These are phyloP conservation scores for Phytophthora sojae DNA, from an alignment of 352 stramenopile species.

Conservation along the genomic window DNA sequence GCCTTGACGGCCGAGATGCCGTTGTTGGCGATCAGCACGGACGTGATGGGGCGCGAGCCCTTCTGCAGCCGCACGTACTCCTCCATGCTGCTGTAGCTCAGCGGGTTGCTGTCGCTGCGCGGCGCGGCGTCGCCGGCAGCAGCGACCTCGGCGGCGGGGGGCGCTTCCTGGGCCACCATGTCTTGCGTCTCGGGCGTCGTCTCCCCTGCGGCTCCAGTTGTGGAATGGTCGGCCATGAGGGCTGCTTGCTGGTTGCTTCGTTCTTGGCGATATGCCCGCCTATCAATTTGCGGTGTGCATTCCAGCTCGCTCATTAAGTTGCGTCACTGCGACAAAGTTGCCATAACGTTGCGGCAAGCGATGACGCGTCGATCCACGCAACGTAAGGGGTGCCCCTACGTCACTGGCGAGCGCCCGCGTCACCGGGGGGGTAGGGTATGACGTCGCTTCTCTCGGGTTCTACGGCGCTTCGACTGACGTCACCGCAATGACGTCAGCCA, in stretches of 20 bases:
- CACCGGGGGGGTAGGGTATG: too few relatives aligned
- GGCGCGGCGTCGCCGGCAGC: constrained; percentile 18
- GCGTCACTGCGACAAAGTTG: too few relatives aligned
- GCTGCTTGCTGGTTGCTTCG: constrained; percentile 21
- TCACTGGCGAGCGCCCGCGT: too few relatives aligned
- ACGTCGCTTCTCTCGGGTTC: too few relatives aligned
- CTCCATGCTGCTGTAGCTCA: constrained; percentile 90
- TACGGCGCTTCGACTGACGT: too few relatives aligned
- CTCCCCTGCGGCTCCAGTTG: constrained; percentile 48
- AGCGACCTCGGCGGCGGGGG: neutral
- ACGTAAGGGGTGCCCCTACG: too few relatives aligned
- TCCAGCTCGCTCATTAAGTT: too few relatives aligned
- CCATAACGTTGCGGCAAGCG: too few relatives aligned
- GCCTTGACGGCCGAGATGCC: constrained; percentile 99
- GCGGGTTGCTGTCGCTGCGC: constrained; percentile 68
- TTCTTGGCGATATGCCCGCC: too few relatives aligned
- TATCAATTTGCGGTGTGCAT: too few relatives aligned
- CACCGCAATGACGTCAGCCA: too few relatives aligned
- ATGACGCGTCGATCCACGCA: too few relatives aligned
- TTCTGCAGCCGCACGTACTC: constrained; percentile 93
- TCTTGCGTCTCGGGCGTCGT: constrained; percentile 34
- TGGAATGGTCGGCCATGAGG: constrained; percentile 41
- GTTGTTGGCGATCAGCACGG: constrained; percentile 99
- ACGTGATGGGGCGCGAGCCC: constrained; percentile 93
- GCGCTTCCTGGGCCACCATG: constrained; percentile 47